These are phyloP conservation scores for Cystobasidium slooffiae DNA, from an alignment of 1,284 basidiomycete species.

Conservation along the genomic window DNA sequence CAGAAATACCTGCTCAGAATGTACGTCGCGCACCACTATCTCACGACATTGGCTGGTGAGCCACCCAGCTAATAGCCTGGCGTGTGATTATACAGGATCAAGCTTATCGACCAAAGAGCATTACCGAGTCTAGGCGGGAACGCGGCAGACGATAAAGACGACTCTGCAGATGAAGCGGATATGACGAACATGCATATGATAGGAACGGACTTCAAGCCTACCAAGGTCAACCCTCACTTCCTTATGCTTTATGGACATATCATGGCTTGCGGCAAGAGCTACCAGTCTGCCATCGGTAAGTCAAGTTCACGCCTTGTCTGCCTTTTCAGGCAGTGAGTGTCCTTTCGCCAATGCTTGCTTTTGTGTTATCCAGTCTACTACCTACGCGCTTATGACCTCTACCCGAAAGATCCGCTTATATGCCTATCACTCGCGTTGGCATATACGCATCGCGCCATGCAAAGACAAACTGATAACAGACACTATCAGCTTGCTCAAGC, in stretches of 20 bases:
- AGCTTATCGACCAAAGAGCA: constrained; percentile 32
- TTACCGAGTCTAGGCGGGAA: constrained; percentile 16
- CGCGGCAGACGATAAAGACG: constrained; percentile 50
- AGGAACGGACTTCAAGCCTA: constrained; percentile 60
- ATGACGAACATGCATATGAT: constrained; percentile 36
- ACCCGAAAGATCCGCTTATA: constrained; percentile 80
- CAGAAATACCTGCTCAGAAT: constrained; percentile 68
- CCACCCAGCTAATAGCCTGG: background rate
- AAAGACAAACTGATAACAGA: constrained; percentile 90
- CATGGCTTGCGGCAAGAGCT: constrained; percentile 80
- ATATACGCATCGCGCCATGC: constrained; percentile 85
- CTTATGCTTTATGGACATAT: constrained; percentile 85
- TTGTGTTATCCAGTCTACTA: constrained; percentile 68
- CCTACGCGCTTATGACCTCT: constrained; percentile 81
- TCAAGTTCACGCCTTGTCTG: constrained; percentile 36
- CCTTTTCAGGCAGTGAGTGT: background rate
- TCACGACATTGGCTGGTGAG: background rate
- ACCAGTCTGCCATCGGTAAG: constrained; percentile 87
- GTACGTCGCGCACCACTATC: background rate
- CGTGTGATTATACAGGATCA: constrained; percentile 18
- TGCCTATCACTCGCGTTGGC: constrained; percentile 80
- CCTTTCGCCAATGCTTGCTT: background rate
- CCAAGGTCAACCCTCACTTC: constrained; percentile 72
- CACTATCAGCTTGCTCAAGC: constrained; percentile 83
- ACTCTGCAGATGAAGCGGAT: constrained; percentile 57